Evolutionary conservation across 331 rosid genomes (phyloP).

Genomic region (Telfairia occidentalis): DNA sequence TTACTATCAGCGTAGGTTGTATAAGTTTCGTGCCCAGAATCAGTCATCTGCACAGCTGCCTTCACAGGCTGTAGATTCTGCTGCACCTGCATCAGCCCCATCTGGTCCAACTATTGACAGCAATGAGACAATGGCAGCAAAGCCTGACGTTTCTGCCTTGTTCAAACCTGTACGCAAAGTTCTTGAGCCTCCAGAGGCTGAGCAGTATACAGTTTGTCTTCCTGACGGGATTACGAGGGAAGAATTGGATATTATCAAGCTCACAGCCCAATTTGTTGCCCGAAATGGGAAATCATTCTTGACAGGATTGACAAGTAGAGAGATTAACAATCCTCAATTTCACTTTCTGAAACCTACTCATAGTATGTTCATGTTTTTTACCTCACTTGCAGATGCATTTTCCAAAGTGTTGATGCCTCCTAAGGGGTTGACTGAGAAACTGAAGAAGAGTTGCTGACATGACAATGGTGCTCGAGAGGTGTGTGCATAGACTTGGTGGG

Average conservation of each 20-base stretch:
- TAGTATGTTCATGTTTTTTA: constrained; percentile 82
- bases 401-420: constrained; percentile 90
- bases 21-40: constrained; percentile 65
- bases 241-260: constrained; percentile 80
- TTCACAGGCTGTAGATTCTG: constrained; percentile 28
- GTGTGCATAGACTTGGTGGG: constrained; percentile 87
- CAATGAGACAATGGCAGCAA: constrained; percentile 27
- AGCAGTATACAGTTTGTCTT: constrained; percentile 84
- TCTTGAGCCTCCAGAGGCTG: constrained; percentile 79
- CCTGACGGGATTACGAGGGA: constrained; percentile 91
- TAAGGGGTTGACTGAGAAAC: constrained; percentile 64
- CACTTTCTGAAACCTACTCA: constrained; percentile 88
- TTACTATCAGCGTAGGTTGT: constrained; percentile 68
- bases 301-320: constrained; percentile 81
- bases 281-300: constrained; percentile 81
- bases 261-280: constrained; percentile 88
- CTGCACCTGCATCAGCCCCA: constrained; percentile 25
- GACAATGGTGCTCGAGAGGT: constrained; percentile 85
- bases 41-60: constrained; percentile 42
- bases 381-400: constrained; percentile 87
- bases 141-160: constrained; percentile 55
- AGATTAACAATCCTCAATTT: constrained; percentile 74
- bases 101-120: constrained; percentile 31
- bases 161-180: constrained; percentile 55
- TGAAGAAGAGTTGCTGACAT: constrained; percentile 65